These are phyloP conservation scores for Solanum hybrid DNA, from an alignment of 305 asterid species.

Conservation along the genomic window DNA sequence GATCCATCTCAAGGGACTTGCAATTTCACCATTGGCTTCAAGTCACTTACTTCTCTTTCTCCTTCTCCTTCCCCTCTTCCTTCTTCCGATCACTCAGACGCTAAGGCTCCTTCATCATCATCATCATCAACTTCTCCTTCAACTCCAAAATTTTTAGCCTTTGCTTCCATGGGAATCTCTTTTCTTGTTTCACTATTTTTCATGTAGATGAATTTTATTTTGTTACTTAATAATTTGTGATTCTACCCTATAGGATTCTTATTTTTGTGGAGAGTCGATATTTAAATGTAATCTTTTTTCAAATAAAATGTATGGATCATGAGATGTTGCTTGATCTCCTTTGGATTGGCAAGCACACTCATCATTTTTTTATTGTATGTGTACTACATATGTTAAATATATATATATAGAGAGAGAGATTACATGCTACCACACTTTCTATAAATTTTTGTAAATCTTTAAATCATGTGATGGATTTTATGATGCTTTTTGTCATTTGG, in stretches of 20 bases:
- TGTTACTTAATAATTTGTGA: neutral
- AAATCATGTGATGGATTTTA: neutral
- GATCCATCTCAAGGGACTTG: conserved; percentile 14
- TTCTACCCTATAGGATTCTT: neutral
- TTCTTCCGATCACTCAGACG: neutral
- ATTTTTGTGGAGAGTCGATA: neutral
- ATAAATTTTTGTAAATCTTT: neutral
- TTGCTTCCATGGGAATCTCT: neutral
- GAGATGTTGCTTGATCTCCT: neutral
- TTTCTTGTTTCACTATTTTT: neutral
- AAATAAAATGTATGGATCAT: neutral
- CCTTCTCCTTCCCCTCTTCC: conserved; percentile 3
- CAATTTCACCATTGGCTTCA: conserved; percentile 15
- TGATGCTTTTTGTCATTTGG: neutral
- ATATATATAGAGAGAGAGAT: no score
- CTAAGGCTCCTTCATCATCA: neutral
- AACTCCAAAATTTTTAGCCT: neutral
- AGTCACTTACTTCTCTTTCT: neutral
- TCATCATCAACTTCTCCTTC: neutral
- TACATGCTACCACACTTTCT: neutral
- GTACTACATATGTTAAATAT: neutral
- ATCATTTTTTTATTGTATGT: neutral
- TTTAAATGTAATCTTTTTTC: neutral
- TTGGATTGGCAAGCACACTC: neutral
- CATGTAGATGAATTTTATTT: neutral